These are phyloP conservation scores for Naganishia sp. DNA, from an alignment of 1,284 basidiomycete species.

Conservation along the genomic window DNA sequence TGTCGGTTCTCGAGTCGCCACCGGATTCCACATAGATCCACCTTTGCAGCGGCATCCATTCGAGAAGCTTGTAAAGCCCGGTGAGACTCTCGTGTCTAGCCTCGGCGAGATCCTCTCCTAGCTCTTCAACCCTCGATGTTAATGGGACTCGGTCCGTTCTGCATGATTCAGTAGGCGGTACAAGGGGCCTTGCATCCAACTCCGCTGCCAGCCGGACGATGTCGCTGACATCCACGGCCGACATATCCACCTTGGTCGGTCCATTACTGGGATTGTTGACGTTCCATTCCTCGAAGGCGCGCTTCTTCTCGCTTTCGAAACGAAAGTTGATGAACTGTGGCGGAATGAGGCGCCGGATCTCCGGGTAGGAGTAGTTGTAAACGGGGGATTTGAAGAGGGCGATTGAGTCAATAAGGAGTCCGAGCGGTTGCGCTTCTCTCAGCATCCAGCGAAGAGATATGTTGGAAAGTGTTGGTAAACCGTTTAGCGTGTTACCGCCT, in stretches of 20 bases:
- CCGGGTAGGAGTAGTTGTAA: constrained; percentile 26
- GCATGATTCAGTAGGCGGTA: neutral
- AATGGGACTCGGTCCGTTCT: neutral
- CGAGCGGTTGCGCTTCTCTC: constrained; percentile 41
- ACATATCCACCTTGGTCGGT: constrained; percentile 7
- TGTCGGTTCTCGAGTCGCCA: constrained; percentile 5
- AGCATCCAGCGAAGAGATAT: constrained; percentile 48
- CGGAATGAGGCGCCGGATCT: constrained; percentile 14
- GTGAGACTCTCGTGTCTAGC: constrained; percentile 23
- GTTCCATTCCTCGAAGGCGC: neutral
- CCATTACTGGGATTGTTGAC: neutral
- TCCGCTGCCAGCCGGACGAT: constrained; percentile 17
- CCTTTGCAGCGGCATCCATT: constrained; percentile 26
- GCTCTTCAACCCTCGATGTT: neutral
- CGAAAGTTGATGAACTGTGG: constrained; percentile 25
- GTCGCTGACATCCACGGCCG: constrained; percentile 4
- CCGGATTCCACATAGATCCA: constrained; percentile 26
- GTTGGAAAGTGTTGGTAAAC: constrained; percentile 38
- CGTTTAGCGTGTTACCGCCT: constrained; percentile 38
- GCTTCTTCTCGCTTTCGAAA: constrained; percentile 7
- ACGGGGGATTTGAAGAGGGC: constrained; percentile 22
- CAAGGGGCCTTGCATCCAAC: constrained; percentile 12
- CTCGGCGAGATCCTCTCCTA: constrained; percentile 19
- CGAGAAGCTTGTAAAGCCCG: constrained; percentile 24
- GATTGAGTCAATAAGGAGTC: constrained; percentile 31